These are phyloP conservation scores for Borealophlyctis nickersoniae DNA, from an alignment of 192 early-diverging fungal species.

Conservation along the genomic window DNA sequence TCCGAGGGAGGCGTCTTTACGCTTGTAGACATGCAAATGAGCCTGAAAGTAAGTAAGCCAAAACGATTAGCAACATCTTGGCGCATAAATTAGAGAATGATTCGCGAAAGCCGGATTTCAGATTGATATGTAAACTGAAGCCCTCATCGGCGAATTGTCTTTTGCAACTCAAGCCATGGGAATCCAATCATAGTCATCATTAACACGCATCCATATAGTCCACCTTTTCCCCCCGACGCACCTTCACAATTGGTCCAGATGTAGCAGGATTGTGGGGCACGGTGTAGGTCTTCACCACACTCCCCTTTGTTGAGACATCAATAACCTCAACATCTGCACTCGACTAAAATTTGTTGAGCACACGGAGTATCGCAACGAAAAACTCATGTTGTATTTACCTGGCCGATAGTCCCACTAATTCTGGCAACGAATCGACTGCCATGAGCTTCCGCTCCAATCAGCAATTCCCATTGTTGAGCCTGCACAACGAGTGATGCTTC, in stretches of 20 bases:
- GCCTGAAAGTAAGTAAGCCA: conserved; percentile 11
- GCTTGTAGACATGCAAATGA: conserved; percentile 4
- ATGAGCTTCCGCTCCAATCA: neutral
- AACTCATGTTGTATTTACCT: neutral
- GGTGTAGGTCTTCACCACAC: neutral
- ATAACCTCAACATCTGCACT: neutral
- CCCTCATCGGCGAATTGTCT: neutral
- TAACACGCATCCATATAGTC: neutral
- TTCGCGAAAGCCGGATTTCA: neutral
- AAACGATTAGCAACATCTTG: conserved; percentile 7
- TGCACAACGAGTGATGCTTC: neutral
- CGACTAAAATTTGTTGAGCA: neutral
- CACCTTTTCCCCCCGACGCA: too few relatives aligned
- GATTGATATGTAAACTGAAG: neutral
- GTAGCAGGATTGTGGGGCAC: neutral
- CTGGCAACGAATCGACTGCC: neutral
- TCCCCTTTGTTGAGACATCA: neutral
- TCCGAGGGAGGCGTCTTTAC: conserved; percentile 8
- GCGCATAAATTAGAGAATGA: neutral
- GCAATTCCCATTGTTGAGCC: neutral
- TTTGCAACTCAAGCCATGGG: neutral
- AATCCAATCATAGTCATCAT: conserved; percentile 7
- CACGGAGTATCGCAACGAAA: neutral
- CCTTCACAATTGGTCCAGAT: conserved; percentile 7
- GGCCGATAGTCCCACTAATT: neutral